Evolutionary conservation across 83 land plant genomes (phyloP).

Genomic region (Diphasiastrum complanatum): DNA sequence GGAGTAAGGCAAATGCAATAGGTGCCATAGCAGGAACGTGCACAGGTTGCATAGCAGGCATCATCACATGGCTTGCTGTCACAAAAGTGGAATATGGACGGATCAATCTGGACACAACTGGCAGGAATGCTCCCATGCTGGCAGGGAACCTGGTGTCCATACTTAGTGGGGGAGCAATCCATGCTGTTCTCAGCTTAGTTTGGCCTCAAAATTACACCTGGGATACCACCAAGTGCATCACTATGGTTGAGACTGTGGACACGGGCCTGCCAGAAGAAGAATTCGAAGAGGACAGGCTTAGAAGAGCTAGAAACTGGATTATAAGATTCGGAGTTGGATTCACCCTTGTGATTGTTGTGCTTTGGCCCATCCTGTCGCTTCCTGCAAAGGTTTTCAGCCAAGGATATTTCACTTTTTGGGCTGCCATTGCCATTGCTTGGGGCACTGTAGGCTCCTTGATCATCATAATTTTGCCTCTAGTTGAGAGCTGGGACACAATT

Average conservation of each 20-base stretch:
- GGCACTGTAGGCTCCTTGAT: slow-evolving; percentile 80
- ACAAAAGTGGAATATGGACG: slow-evolving; percentile 21
- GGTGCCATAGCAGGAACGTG: slow-evolving; percentile 22
- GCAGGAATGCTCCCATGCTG: slow-evolving; percentile 31
- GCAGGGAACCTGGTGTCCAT: slow-evolving; percentile 33
- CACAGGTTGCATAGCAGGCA: slow-evolving; percentile 17
- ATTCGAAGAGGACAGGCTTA: slow-evolving; percentile 19
- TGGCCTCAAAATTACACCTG: slow-evolving; percentile 23
- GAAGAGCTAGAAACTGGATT: slow-evolving; percentile 23
- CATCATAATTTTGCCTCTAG: slow-evolving; percentile 66
- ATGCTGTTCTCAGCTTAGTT: slow-evolving; percentile 21
- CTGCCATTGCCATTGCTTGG: slow-evolving; percentile 85
- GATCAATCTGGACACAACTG: slow-evolving; percentile 23
- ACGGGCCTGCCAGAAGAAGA: slow-evolving; percentile 28
- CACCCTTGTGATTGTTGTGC: slow-evolving; percentile 18
- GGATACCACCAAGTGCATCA: slow-evolving; percentile 22
- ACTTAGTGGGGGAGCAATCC: slow-evolving; percentile 29
- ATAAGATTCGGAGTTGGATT: slow-evolving; percentile 26
- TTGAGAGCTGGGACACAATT: slow-evolving; percentile 80
- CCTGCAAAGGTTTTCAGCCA: slow-evolving; percentile 50
- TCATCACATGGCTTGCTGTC: slow-evolving; percentile 24
- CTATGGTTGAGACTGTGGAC: slow-evolving; percentile 21
- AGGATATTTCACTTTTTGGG: slow-evolving; percentile 94
- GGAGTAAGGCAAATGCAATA: slow-evolving; percentile 32
- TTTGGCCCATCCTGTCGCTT: slow-evolving; percentile 21